Conservation (phyloP, 352 stramenopile species). For the Blastocystis sp. region DNA sequence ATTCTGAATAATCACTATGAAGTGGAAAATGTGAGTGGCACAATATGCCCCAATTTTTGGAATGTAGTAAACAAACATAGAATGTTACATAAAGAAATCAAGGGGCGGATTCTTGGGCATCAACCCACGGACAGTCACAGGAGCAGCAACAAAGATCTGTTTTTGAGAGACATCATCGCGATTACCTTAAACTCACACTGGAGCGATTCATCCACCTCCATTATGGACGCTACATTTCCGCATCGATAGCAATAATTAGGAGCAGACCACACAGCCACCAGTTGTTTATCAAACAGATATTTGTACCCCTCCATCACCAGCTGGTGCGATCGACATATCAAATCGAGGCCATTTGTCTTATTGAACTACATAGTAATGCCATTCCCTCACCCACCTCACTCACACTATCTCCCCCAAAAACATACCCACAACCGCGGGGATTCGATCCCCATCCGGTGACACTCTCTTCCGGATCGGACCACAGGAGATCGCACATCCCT, state of each 20-base stretch:
- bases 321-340: slow-evolving; percentile 96
- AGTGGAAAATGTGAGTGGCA: background rate
- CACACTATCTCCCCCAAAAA: slow-evolving; percentile 95
- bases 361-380: slow-evolving; percentile 78
- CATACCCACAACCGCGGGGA: slow-evolving; percentile 89
- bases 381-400: slow-evolving; percentile 69
- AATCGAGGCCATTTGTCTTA: slow-evolving; percentile 89
- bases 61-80: background rate
- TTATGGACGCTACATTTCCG: slow-evolving; percentile 93
- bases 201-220: slow-evolving; percentile 95
- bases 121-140: slow-evolving; percentile 90
- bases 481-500: slow-evolving; percentile 52
- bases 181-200: slow-evolving; percentile 71
- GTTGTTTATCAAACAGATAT: slow-evolving; percentile 88
- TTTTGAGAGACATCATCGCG: slow-evolving; percentile 90
- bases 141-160: slow-evolving; percentile 89
- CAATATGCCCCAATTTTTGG: background rate
- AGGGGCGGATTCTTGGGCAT: slow-evolving; percentile 94
- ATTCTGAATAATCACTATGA: background rate
- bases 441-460: slow-evolving; percentile 94
- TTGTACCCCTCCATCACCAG: slow-evolving; percentile 71
- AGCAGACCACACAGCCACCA: slow-evolving; percentile 96
- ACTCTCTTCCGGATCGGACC: slow-evolving; percentile 67
- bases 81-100: slow-evolving; percentile 94
- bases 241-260: slow-evolving; percentile 98